Evolutionary conservation across 2,329 filamentous ascomycete species (phyloP).

Genomic region (Talaromyces amestolkiae): DNA sequence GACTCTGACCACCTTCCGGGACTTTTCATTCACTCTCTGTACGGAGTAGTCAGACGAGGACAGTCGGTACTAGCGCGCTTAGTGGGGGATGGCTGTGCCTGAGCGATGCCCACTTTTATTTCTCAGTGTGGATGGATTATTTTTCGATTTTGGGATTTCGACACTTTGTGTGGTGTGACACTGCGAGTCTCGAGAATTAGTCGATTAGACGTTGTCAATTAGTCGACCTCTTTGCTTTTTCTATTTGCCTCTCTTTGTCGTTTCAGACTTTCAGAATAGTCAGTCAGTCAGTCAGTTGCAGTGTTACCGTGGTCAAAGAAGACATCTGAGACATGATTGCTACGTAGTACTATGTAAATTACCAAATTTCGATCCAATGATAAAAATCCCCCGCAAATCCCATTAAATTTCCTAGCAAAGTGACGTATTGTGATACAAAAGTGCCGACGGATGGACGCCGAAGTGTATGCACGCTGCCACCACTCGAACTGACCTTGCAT

Average conservation of each 20-base stretch:
- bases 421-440: constrained; percentile 1
- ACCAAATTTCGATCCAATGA: not conserved
- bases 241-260: not conserved
- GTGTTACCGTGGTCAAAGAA: not conserved
- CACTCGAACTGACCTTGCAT: not conserved
- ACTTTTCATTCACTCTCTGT: not conserved
- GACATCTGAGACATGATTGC: not conserved
- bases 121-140: not conserved
- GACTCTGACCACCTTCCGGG: not conserved
- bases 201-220: not conserved
- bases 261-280: not conserved
- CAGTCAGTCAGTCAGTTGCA: not conserved
- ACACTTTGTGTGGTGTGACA: not conserved
- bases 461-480: not conserved
- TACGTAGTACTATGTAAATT: not conserved
- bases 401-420: not conserved
- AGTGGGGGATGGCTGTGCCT: not conserved
- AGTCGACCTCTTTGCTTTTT: not conserved
- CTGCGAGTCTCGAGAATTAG: not conserved
- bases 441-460: not conserved
- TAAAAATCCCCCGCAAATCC: not conserved
- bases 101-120: not conserved
- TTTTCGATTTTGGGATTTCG: constrained; percentile 1
- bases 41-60: not conserved
- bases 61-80: not conserved